Evolutionary conservation across 148 eudicot genomes (phyloP), one percentile per base, ranked within the genome.

Genomic region (Vaccinium myrtillus): DNA sequence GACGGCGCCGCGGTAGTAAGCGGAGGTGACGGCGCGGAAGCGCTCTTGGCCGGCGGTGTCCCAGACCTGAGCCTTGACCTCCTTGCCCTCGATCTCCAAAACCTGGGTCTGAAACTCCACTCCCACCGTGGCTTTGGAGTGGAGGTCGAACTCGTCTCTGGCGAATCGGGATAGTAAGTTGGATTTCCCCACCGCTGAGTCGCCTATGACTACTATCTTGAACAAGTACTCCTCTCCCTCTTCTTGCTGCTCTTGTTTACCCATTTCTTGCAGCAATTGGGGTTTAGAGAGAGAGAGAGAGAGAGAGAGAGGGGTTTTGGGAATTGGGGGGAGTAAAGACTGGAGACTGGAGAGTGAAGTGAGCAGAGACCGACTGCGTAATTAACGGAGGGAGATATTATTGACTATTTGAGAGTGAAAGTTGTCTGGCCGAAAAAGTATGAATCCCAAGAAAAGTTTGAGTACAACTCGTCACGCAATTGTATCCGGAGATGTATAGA

Each of bases 41-140:
- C 98, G 87, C 65, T 94, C 98, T 77, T 94, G 98, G 53, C 98
- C 98, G 70, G 98, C 98, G 81, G 98, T 94, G 80, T 94, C 98
- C 98, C 98, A 94, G 81, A 94, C 92, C 88, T 94, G 98, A n/a
- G 95, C 95, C 61, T 94, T 94, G 0, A 94, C 87, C 74, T 94
- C 95, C 84, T 94, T 94, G 1, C 98, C 98, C 59, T 94, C 91
- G n/a, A 94, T 85, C 48, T 89, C 89, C 61, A 94, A 81, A 51
- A 89, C 91, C 78, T 93, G 95, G 32, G 98, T 94, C 81, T 94
- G 98, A 43, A 94, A 94, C 86, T 94, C 98, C 27, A 94, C 98
- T 6, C 98, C 98, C 73, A 94, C 91, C n/a, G 98, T 94, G 8
- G 98, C 95, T 73, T 94, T 94, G 1, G 94, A 93, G 82, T 94